Conservation (phyloP, 148 eudicot species). For the Fallopia convolvulus region DNA sequence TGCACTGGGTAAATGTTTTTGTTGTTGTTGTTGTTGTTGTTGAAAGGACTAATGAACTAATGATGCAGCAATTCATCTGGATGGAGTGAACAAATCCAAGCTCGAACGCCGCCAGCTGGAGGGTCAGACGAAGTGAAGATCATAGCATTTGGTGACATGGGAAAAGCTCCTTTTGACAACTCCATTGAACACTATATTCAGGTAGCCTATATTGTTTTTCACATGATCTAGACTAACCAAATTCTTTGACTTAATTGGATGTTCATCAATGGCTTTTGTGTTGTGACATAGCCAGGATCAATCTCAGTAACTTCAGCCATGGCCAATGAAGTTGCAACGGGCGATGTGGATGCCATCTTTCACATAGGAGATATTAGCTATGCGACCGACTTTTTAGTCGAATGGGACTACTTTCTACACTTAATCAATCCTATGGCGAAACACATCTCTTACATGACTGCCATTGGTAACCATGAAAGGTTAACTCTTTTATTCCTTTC, state of each 20-base stretch:
- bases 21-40: too few relatives aligned
- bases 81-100: slow-evolving; percentile 53
- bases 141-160: slow-evolving; percentile 84
- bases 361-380: slow-evolving; percentile 93
- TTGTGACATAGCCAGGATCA: slow-evolving; percentile 62
- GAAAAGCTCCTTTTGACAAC: slow-evolving; percentile 73
- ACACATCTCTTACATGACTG: slow-evolving; percentile 71
- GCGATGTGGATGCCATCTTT: slow-evolving; percentile 49
- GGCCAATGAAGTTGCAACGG: slow-evolving; percentile 45
- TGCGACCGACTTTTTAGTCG: slow-evolving; percentile 80
- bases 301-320: slow-evolving; percentile 54
- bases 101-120: slow-evolving; percentile 60
- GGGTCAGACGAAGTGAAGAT: slow-evolving; percentile 63
- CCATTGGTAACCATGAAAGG: slow-evolving; percentile 94
- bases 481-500: slow-evolving; percentile 1
- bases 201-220: background rate
- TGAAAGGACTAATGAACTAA: background rate
- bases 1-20: too few relatives aligned
- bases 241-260: background rate
- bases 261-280: background rate
- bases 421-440: slow-evolving; percentile 63
- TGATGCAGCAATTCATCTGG: slow-evolving; percentile 48
- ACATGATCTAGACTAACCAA: background rate
- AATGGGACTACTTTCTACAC: slow-evolving; percentile 85
- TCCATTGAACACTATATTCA: slow-evolving; percentile 79